Evolutionary conservation across 73 alveolate species (phyloP).

Genomic region (Paramecium biaurelia): DNA sequence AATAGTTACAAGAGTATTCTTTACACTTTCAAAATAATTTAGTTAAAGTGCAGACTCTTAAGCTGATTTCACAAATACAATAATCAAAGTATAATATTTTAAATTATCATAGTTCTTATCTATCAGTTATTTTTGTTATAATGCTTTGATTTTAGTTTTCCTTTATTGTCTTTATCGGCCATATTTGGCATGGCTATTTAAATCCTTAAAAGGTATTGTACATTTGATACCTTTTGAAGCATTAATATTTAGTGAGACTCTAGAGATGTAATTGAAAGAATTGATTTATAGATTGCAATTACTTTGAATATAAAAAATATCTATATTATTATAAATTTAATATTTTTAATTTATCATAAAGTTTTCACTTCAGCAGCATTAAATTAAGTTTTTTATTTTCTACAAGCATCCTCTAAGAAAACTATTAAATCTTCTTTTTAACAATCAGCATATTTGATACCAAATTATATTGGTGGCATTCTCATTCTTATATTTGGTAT

Average conservation of each 20-base stretch:
- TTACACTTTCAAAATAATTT: background rate
- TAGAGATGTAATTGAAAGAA: background rate
- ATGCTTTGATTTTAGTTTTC: background rate
- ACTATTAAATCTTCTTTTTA: background rate
- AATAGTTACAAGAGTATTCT: constrained; percentile 20
- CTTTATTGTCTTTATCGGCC: background rate
- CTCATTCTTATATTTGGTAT: constrained; percentile 25
- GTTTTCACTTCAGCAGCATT: background rate
- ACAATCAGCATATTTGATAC: background rate
- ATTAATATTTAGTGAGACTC: background rate
- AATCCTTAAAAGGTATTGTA: background rate
- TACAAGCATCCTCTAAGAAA: background rate
- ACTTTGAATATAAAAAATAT: background rate
- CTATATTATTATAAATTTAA: background rate
- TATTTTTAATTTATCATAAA: background rate
- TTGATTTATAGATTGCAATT: background rate
- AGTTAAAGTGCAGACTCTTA: background rate
- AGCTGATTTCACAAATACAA: background rate
- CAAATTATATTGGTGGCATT: background rate
- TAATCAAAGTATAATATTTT: background rate
- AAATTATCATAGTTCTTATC: background rate
- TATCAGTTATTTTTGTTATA: background rate
- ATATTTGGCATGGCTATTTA: background rate
- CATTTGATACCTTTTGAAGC: background rate
- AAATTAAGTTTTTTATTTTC: background rate